Conservation (phyloP, 129 eudicot genomes). For the Oenanthe sinensis region DNA sequence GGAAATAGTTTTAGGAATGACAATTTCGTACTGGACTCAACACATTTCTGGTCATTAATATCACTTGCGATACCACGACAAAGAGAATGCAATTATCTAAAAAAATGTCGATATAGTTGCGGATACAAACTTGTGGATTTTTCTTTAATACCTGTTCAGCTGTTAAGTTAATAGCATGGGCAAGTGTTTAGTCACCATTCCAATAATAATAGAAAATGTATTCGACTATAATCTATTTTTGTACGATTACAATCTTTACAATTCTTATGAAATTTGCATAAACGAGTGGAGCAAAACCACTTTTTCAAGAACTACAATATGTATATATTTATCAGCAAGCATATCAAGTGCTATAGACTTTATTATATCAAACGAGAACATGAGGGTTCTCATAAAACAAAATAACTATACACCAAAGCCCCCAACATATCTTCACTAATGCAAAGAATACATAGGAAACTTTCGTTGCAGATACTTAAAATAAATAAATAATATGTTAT, state of each 20-base stretch:
- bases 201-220: too few species aligned
- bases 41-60: too few species aligned
- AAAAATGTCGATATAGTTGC: too few species aligned
- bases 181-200: too few species aligned
- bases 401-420: background rate
- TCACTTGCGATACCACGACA: too few species aligned
- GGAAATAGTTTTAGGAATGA: too few species aligned
- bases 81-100: too few species aligned
- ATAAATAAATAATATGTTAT: background rate
- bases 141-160: too few species aligned
- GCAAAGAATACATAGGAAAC: background rate
- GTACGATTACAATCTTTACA: background rate
- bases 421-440: background rate
- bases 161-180: too few species aligned
- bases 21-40: too few species aligned
- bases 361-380: conserved; percentile 6
- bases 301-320: background rate
- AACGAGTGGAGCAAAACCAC: background rate
- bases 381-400: background rate
- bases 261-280: background rate
- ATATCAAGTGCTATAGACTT: background rate
- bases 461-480: background rate
- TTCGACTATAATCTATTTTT: too few species aligned
- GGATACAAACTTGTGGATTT: too few species aligned
- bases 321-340: background rate